phyloP scores from a whole-genome alignment of 2,329 filamentous ascomycete genomes.

The Cercospora nicotianae region DNA sequence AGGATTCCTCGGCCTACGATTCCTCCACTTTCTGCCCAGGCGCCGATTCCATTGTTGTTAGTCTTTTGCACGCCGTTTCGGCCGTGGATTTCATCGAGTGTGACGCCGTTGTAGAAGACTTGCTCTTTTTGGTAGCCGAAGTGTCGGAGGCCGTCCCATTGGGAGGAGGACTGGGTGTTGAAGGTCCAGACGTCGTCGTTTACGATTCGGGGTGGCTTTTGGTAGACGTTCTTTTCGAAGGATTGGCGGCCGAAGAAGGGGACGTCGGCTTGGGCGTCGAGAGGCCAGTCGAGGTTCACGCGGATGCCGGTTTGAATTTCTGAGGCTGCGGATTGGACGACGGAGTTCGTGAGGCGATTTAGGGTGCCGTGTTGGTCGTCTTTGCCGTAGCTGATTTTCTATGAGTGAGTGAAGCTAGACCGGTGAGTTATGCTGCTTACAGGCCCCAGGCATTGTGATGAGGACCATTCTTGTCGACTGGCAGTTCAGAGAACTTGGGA shows the following conservation, averaged over 20 bases:
- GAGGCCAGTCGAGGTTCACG: conserved; percentile 61
- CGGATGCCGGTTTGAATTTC: conserved; percentile 58
- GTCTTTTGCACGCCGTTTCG: conserved; percentile 36
- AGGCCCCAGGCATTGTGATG: conserved; percentile 40
- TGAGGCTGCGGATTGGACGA: conserved; percentile 52
- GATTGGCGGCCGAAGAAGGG: conserved; percentile 58
- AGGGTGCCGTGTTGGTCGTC: conserved; percentile 61
- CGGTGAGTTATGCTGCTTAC: conserved; percentile 23
- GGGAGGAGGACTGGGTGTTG: conserved; percentile 32
- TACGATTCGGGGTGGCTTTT: conserved; percentile 54
- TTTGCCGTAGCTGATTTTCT: conserved; percentile 52
- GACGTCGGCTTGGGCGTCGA: conserved; percentile 55
- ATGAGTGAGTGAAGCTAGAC: conserved; percentile 35
- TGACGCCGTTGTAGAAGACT: conserved; percentile 41
- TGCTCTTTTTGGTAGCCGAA: conserved; percentile 52
- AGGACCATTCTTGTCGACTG: conserved; percentile 51
- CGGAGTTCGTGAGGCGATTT: conserved; percentile 59
- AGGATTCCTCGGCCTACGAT: conserved; percentile 59
- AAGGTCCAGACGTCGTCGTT: conserved; percentile 61
- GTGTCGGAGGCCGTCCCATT: conserved; percentile 56
- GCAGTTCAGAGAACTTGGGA: conserved; percentile 52
- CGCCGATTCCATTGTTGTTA: conserved; percentile 48
- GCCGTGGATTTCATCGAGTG: conserved; percentile 45
- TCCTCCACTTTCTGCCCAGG: conserved; percentile 52
- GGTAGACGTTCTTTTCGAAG: conserved; percentile 56